These are phyloP conservation scores for Ustilaginoidea virens DNA, from an alignment of 2,329 filamentous ascomycete species.

Conservation along the genomic window DNA sequence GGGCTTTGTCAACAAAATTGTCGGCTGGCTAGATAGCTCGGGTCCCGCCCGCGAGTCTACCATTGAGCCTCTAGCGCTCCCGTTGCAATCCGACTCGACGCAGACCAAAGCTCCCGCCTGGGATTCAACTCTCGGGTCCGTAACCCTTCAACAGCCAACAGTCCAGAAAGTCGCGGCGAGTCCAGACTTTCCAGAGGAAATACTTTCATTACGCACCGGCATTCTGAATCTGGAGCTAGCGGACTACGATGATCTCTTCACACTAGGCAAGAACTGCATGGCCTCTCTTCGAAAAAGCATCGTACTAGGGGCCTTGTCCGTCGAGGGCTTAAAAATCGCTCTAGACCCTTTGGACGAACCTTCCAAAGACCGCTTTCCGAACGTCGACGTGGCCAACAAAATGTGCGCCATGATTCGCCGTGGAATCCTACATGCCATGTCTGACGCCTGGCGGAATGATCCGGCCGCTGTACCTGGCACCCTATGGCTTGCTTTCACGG, in stretches of 20 bases:
- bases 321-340: slow-evolving; percentile 4
- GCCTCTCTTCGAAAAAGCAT: slow-evolving; percentile 7
- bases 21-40: slow-evolving; percentile 14
- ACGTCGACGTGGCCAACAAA: slow-evolving; percentile 5
- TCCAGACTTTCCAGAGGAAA: slow-evolving; percentile 5
- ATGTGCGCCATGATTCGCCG: slow-evolving; percentile 9
- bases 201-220: slow-evolving; percentile 5
- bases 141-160: neutral
- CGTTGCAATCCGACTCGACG: neutral
- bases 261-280: slow-evolving; percentile 4
- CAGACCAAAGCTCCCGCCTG: slow-evolving; percentile 4
- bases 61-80: slow-evolving; percentile 4
- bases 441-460: slow-evolving; percentile 3
- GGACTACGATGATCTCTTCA: slow-evolving; percentile 4
- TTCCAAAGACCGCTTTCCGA: slow-evolving; percentile 6
- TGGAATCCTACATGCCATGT: slow-evolving; percentile 7
- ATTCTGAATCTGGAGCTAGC: slow-evolving; percentile 3
- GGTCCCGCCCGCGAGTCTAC: slow-evolving; percentile 8
- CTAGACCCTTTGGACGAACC: slow-evolving; percentile 9
- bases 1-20: slow-evolving; percentile 12
- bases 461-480: slow-evolving; percentile 2
- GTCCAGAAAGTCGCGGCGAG: neutral
- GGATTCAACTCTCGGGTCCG: neutral
- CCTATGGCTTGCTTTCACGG: slow-evolving; percentile 8
- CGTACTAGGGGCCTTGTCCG: slow-evolving; percentile 5